Base-by-base conservation (phyloP, 2,329 filamentous ascomycete genomes). In the Epicoccum sorghinum region DNA sequence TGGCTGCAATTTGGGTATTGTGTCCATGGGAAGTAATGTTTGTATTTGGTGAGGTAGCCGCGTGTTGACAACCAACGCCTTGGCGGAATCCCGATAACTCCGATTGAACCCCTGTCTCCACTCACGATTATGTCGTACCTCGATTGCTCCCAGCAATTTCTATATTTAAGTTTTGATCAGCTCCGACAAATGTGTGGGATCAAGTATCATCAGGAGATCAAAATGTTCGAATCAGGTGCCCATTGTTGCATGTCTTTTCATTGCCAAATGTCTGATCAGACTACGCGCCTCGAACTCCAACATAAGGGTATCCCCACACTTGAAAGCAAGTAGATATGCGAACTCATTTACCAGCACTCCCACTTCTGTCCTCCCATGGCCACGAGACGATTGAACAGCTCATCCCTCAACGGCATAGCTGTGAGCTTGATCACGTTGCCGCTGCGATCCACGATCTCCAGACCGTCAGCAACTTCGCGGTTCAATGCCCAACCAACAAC, bases 321-420 rank as follows among this genome's bases (percentile, higher is more conserved):
- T 33, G 13, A 8, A 33, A 33, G 10, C 4, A 13, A 13, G 10
- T 2, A 33, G 1, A 33, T 9, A 8, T 33, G 32, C 9, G 10
- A 33, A 8, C n/a, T 22, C 36, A 7, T 23, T 38, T 63, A 93
- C 86, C 85, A 90, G 50, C 83, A 82, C 78, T 91, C 89, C 91
- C 90, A 95, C 80, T 91, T 91, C 80, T 95, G 90, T 12, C 82
- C 82, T 1, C 89, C 89, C 75, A 93, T 89, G 2, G 89, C 85
- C 52, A 92, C 77, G 50, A 93, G 70, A 13, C 90, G 84, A 75
- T 95, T 95, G 68, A 95, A 95, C 37, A 96, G 70, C 75, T 93
- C 89, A 64, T 95, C 89, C 35, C 91, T 75, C 66, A 89, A 75
- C 27, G 83, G 80, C 70, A 93, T 81, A 1, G 90, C 90, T 6